A percentile compares a stretch with the other conserved stretches of the same genome.
Conservation (phyloP, 2,329 filamentous ascomycete genomes). For the Elsinoe perseae region DNA sequence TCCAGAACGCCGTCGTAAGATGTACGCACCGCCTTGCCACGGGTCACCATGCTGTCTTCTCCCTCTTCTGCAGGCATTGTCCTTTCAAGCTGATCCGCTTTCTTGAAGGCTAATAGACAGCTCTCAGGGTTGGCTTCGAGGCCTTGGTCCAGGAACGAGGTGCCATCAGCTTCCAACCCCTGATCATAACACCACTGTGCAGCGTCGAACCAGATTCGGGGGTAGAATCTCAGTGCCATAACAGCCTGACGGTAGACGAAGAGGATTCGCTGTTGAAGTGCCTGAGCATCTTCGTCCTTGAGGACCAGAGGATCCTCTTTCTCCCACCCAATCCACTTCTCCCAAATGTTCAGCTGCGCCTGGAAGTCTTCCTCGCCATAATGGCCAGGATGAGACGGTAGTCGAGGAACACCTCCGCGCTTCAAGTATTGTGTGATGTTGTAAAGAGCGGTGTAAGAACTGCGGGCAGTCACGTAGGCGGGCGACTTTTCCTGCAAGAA, state of each 20-base stretch:
- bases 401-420: slow-evolving; percentile 67
- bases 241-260: slow-evolving; percentile 91
- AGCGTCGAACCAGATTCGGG: slow-evolving; percentile 91
- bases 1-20: slow-evolving; percentile 78
- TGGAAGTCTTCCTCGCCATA: slow-evolving; percentile 78
- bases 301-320: slow-evolving; percentile 85
- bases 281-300: slow-evolving; percentile 67
- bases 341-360: slow-evolving; percentile 82
- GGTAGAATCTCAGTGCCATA: slow-evolving; percentile 90
- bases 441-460: slow-evolving; percentile 81
- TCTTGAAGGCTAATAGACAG: slow-evolving; percentile 79
- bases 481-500: slow-evolving; percentile 89
- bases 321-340: slow-evolving; percentile 91
- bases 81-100: slow-evolving; percentile 78
- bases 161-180: slow-evolving; percentile 61
- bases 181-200: slow-evolving; percentile 88
- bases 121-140: slow-evolving; percentile 89
- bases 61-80: slow-evolving; percentile 63
- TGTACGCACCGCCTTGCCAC: slow-evolving; percentile 66
- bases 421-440: slow-evolving; percentile 72
- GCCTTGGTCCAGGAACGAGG: slow-evolving; percentile 72
- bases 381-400: slow-evolving; percentile 78
- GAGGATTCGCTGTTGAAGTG: slow-evolving; percentile 69
- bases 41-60: slow-evolving; percentile 56
- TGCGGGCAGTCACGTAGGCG: slow-evolving; percentile 91